These are phyloP conservation scores for Solanum hybrid DNA, from an alignment of 305 asterid genomes.

Conservation along the genomic window DNA sequence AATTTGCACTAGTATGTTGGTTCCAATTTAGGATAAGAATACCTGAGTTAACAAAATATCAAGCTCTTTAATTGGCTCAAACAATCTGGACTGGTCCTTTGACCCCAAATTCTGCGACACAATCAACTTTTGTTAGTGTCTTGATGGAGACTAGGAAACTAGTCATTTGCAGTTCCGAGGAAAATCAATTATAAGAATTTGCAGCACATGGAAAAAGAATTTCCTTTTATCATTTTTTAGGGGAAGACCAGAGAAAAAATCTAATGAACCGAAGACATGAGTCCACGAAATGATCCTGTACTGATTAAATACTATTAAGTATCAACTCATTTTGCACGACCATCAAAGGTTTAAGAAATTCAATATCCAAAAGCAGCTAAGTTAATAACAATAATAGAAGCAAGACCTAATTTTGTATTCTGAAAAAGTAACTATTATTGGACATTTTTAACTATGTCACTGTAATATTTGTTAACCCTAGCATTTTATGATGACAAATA, in stretches of 20 bases:
- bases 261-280: not conserved
- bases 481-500: not conserved
- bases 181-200: not conserved
- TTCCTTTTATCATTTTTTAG: not conserved
- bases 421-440: not conserved
- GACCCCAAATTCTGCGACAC: constrained; percentile 60
- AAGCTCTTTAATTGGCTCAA: constrained; percentile 83
- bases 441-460: not conserved
- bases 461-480: not conserved
- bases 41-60: constrained; percentile 93
- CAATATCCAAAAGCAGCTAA: not conserved
- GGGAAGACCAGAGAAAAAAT: not conserved
- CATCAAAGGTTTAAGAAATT: not conserved
- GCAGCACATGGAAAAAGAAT: not conserved
- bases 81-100: constrained; percentile 68
- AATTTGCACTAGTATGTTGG: constrained; percentile 3
- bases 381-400: not conserved
- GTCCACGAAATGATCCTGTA: not conserved
- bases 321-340: not conserved
- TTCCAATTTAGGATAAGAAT: constrained; percentile 2
- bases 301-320: not conserved
- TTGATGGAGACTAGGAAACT: not conserved
- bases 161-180: not conserved
- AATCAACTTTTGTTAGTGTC: not conserved
- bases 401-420: not conserved